phyloP scores from a whole-genome alignment of 2,329 filamentous ascomycete species.

The Pestalotiopsis fici region DNA sequence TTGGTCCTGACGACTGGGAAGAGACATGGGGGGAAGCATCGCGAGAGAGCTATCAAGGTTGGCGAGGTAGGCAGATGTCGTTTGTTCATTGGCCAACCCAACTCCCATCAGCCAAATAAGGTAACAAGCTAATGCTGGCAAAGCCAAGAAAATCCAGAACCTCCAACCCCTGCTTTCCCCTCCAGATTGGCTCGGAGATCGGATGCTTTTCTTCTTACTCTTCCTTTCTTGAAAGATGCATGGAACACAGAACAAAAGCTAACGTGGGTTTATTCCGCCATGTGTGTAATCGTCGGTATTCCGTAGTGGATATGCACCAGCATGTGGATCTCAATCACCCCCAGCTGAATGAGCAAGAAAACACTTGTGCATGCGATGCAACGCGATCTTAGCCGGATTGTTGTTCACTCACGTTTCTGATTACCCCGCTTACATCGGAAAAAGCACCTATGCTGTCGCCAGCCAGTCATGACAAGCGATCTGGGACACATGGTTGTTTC shows the following conservation, averaged over 20 bases:
- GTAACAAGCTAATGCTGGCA: conserved; percentile 10
- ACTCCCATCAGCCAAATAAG: background rate
- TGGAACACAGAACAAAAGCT: background rate
- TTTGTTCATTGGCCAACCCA: conserved; percentile 8
- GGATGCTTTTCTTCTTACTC: background rate
- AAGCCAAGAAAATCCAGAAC: conserved; percentile 10
- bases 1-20: too few species aligned
- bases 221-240: background rate
- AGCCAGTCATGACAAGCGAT: background rate
- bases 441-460: background rate
- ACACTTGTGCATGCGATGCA: background rate
- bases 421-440: conserved; percentile 12
- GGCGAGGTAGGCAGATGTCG: background rate
- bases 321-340: background rate
- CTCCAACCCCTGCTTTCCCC: background rate
- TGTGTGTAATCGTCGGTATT: background rate
- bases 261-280: background rate
- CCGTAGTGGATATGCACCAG: too few species aligned
- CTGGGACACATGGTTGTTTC: background rate
- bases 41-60: background rate
- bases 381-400: background rate
- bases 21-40: background rate
- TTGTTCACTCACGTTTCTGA: background rate
- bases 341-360: background rate
- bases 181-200: conserved; percentile 6